Conservation (phyloP, 225 moss, liverwort and hornwort genomes). For the Physcomitrellopsis africana region DNA sequence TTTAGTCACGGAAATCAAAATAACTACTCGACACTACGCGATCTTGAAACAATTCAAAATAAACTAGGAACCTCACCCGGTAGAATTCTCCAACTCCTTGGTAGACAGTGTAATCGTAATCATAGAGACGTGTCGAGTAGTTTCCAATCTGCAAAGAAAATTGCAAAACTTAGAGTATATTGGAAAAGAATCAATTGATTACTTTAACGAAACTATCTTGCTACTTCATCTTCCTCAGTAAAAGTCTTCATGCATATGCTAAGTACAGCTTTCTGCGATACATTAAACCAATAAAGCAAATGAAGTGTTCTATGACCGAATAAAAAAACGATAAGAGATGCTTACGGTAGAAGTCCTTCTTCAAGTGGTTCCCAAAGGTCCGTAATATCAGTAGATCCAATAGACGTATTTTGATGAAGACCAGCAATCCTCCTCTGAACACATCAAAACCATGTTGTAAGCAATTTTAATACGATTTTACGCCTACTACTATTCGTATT, state of each 20-base stretch:
- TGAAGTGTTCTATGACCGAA: not conserved
- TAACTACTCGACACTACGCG: not conserved
- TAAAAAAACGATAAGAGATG: not conserved
- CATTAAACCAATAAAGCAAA: not conserved
- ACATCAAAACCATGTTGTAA: conserved; percentile 16
- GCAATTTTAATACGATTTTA: not conserved
- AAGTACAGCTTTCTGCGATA: not conserved
- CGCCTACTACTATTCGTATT: no score
- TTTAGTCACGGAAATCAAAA: not conserved
- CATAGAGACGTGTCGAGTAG: conserved; percentile 74
- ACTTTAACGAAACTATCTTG: not conserved
- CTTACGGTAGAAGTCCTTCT: conserved; percentile 98
- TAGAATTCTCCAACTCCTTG: conserved; percentile 75
- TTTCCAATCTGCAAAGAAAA: conserved; percentile 59
- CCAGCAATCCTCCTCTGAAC: conserved; percentile 97
- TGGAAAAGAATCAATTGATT: not conserved
- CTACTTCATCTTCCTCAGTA: not conserved
- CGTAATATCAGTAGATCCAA: conserved; percentile 98
- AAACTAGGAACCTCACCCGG: conserved; percentile 42
- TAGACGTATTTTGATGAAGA: conserved; percentile 94
- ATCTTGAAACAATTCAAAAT: not conserved
- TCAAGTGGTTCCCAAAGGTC: conserved; percentile 98
- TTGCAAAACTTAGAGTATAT: conserved; percentile 5
- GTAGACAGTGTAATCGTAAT: conserved; percentile 68
- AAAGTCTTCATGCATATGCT: not conserved